Conservation (phyloP, 306 rosid species). For the Cucurbita argyrosperma region DNA sequence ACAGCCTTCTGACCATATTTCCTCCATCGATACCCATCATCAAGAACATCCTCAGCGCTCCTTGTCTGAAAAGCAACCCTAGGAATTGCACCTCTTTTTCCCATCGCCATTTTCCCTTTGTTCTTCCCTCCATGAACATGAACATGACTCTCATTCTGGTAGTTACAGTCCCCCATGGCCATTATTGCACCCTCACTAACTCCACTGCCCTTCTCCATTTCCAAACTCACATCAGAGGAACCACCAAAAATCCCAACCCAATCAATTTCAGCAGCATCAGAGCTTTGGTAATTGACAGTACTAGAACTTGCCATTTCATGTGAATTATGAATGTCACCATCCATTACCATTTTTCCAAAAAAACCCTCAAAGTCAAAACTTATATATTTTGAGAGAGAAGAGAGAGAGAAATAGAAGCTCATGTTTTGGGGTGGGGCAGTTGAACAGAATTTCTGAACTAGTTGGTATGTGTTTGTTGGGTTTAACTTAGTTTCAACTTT, state of each 20-base stretch:
- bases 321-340: not conserved
- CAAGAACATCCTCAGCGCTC: slow-evolving; percentile 6
- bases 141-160: not conserved
- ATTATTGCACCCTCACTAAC: not conserved
- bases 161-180: not conserved
- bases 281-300: not conserved
- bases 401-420: not conserved
- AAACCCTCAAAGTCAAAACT: not conserved
- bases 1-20: slow-evolving; percentile 7
- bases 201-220: not conserved
- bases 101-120: not conserved
- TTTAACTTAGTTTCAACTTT: not conserved
- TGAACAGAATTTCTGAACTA: not conserved
- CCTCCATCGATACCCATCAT: slow-evolving; percentile 5
- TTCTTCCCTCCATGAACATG: not conserved
- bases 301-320: not conserved
- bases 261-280: not conserved
- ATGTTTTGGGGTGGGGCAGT: slow-evolving; percentile 1
- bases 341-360: not conserved
- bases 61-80: slow-evolving; percentile 4
- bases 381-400: not conserved
- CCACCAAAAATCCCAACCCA: not conserved
- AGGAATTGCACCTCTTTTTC: not conserved
- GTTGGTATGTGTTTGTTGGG: slow-evolving; percentile 6
- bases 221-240: not conserved